Evolutionary conservation across 2,329 filamentous ascomycete species (phyloP).

Genomic region (Xylariaceae sp.): DNA sequence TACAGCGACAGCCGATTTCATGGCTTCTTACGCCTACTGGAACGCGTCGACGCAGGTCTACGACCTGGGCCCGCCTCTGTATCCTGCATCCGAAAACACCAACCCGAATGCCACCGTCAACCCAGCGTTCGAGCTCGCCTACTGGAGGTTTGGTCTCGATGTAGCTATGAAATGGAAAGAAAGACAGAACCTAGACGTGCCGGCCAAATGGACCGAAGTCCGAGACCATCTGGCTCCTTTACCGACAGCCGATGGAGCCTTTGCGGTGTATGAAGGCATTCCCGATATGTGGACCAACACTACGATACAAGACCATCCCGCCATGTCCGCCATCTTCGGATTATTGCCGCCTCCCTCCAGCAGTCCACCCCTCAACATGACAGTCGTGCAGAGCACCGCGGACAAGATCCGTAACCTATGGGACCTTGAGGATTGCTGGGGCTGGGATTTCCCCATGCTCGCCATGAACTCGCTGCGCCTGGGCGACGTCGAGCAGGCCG

Average conservation of each 20-base stretch:
- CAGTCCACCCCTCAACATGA: conserved; percentile 31
- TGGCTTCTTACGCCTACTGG: conserved; percentile 53
- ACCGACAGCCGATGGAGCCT: conserved; percentile 45
- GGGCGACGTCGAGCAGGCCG: conserved; percentile 33
- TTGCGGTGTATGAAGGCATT: conserved; percentile 50
- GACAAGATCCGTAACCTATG: conserved; percentile 33
- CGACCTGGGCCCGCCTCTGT: conserved; percentile 43
- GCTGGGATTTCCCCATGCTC: conserved; percentile 42
- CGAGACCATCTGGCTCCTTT: conserved; percentile 49
- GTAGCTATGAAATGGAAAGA: conserved; percentile 49
- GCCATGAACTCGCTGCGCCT: conserved; percentile 40
- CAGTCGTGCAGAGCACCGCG: conserved; percentile 33
- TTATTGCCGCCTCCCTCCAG: conserved; percentile 36
- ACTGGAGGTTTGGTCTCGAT: conserved; percentile 57
- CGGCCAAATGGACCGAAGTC: conserved; percentile 43
- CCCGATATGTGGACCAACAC: conserved; percentile 36
- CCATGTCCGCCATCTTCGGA: conserved; percentile 39
- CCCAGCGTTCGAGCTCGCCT: conserved; percentile 56
- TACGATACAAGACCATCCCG: conserved; percentile 38
- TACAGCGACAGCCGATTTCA: conserved; percentile 51
- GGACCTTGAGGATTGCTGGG: conserved; percentile 36
- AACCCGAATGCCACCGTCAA: conserved; percentile 52
- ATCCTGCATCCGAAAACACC: conserved; percentile 52
- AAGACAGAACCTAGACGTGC: conserved; percentile 39
- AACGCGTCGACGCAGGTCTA: conserved; percentile 48